Conservation (phyloP, 2,329 filamentous ascomycete species). For the Harringtonia lauricola region DNA sequence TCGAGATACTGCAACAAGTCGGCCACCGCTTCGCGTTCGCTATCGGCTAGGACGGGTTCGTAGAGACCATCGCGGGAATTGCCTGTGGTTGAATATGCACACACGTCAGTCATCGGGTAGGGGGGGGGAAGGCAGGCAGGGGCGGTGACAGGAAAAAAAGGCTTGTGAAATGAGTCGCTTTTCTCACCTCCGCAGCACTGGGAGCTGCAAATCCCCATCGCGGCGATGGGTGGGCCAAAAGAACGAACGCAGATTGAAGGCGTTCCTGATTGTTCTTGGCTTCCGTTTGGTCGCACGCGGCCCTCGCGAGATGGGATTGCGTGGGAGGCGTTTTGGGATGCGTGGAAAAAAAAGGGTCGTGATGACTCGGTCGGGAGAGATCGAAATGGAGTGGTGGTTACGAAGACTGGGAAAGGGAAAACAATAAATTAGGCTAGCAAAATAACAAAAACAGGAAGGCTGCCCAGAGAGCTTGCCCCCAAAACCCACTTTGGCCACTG, state of each 20-base stretch:
- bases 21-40: slow-evolving; percentile 91
- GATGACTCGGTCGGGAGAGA: neutral
- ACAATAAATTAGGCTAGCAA: slow-evolving; percentile 1
- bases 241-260: neutral
- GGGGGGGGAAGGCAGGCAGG: neutral
- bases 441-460: neutral
- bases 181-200: slow-evolving; percentile 48
- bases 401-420: neutral
- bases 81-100: too few species aligned
- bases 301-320: neutral
- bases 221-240: slow-evolving; percentile 8
- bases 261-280: neutral
- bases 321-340: neutral
- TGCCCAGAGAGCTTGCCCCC: neutral
- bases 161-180: neutral
- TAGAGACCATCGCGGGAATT: slow-evolving; percentile 73
- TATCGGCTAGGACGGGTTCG: slow-evolving; percentile 83
- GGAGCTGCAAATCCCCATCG: slow-evolving; percentile 52
- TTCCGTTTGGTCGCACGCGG: neutral
- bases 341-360: too few species aligned
- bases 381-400: neutral
- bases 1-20: slow-evolving; percentile 93
- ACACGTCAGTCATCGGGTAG: too few species aligned
- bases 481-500: neutral
- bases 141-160: neutral